Base-by-base conservation (phyloP, 169 alveolate genomes). In the Eimeria sp. region DNA sequence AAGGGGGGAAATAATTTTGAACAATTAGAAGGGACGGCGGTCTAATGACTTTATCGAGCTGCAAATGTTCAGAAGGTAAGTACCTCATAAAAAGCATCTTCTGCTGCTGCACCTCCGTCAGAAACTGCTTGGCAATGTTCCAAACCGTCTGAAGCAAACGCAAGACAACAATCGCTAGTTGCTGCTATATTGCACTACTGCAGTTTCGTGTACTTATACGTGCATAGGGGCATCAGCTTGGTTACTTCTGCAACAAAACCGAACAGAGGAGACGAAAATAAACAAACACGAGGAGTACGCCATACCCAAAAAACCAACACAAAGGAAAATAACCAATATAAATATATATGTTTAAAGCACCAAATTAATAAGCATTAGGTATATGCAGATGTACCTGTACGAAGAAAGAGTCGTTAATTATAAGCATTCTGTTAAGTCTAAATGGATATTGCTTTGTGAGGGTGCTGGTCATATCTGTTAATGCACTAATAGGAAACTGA, bases 361-460 rank as follows among this genome's bases (percentile, higher is more conserved):
- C 13, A 20, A 67, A 14, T 14, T 25, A 25, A 10, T 0, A 14
- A 67, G 22, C 78, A 67, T 13, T 72, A n/a, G 27, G 11, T 27
- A 5, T 72, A 40, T 40, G 13, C 13, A 18, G 7, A 20, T 43
- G 9, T 90, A 90, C 95, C 95, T 97, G 98, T 30, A 97, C 94
- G 80, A 97, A 95, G 72, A 95, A 88, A 51, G 98, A 96, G 83
- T 96, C 98, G 96, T 97, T 96, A 86, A 97, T 54, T 67, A 97
- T 96, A 80, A 89, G 97, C 98, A 97, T 97, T 58, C 95, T 94
- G 82, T 96, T 89, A 20, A 97, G 95, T 10, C 98, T 89, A 72
- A 97, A 97, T n/a, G 98, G 97, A 89, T 97, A 97, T 90, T 97
- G 98, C 96, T 97, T 96, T 27, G 98, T 97, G 51, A 97, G 95